Evolutionary conservation across 345 rosid genomes (phyloP).

Genomic region (Kernera saxatilis): DNA sequence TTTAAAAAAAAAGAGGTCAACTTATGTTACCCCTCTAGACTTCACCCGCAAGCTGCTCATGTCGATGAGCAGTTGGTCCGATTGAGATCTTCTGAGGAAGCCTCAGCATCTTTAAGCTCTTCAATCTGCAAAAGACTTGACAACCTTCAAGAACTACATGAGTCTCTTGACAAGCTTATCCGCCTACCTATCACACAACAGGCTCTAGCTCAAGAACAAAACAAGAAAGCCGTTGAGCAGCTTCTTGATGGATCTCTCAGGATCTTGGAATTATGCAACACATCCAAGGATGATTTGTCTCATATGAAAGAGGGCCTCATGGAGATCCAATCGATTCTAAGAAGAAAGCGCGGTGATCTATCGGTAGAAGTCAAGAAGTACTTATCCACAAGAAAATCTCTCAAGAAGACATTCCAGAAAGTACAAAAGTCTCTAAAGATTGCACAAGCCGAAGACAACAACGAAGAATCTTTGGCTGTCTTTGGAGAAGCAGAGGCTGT

Average conservation of each 20-base stretch:
- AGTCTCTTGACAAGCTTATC: conserved; percentile 28
- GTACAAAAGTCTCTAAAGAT: conserved; percentile 11
- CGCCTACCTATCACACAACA: conserved; percentile 18
- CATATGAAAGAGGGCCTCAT: conserved; percentile 28
- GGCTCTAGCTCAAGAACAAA: conserved; percentile 27
- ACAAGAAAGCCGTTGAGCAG: conserved; percentile 17
- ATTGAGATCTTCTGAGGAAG: conserved; percentile 21
- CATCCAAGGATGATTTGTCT: conserved; percentile 31
- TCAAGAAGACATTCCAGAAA: conserved; percentile 19
- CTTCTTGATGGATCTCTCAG: conserved; percentile 35
- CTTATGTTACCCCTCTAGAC: conserved; percentile 34
- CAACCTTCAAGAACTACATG: conserved; percentile 27
- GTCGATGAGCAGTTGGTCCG: conserved; percentile 32
- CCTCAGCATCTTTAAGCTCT: conserved; percentile 31
- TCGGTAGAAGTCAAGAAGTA: conserved; percentile 13
- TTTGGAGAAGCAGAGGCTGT: conserved; percentile 27
- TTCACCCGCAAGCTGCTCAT: conserved; percentile 19
- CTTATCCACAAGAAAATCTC: conserved; percentile 14
- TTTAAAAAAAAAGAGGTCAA: too few species aligned
- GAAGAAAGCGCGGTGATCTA: conserved; percentile 14
- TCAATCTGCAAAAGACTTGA: conserved; percentile 14
- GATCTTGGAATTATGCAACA: conserved; percentile 31
- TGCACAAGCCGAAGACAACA: background rate
- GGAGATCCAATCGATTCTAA: conserved; percentile 28
- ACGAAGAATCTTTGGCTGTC: background rate